These are phyloP conservation scores for Trichophyton verrucosum DNA, from an alignment of 2,329 filamentous ascomycete species.

Conservation along the genomic window DNA sequence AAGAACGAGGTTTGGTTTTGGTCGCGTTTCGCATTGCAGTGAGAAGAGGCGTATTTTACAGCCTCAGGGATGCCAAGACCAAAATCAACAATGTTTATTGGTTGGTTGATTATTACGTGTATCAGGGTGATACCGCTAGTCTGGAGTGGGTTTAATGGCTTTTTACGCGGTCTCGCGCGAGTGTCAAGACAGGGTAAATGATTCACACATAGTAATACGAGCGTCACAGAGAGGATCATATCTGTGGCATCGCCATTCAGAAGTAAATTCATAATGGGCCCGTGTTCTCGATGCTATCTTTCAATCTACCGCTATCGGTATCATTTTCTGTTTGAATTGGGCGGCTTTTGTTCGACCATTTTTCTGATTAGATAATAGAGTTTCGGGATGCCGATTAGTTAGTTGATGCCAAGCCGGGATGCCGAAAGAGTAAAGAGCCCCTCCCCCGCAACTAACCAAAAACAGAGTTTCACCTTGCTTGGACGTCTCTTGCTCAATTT, in stretches of 20 bases:
- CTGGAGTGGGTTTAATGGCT: neutral
- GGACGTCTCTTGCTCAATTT: neutral
- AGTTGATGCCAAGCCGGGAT: neutral
- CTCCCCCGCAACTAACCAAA: neutral
- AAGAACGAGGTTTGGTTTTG: neutral
- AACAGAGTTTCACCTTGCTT: neutral
- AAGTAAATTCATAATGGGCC: no score
- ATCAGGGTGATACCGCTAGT: neutral
- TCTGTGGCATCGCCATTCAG: no score
- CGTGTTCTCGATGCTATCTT: neutral
- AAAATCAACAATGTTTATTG: neutral
- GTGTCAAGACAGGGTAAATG: neutral
- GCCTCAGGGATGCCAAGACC: neutral
- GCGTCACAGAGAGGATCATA: no score
- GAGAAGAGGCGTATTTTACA: neutral
- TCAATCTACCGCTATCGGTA: neutral
- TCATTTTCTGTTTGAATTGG: neutral
- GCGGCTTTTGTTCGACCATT: no score
- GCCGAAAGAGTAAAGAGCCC: neutral
- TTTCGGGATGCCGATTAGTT: constrained; percentile 1
- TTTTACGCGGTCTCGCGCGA: neutral
- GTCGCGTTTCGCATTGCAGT: neutral
- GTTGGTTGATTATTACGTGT: neutral
- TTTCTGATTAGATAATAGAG: neutral
- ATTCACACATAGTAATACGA: neutral